Evolutionary conservation across 768 basidiomycete genomes (phyloP), one percentile per base, ranked within the genome.

Genomic region (Tylopilus rubrobrunneus): DNA sequence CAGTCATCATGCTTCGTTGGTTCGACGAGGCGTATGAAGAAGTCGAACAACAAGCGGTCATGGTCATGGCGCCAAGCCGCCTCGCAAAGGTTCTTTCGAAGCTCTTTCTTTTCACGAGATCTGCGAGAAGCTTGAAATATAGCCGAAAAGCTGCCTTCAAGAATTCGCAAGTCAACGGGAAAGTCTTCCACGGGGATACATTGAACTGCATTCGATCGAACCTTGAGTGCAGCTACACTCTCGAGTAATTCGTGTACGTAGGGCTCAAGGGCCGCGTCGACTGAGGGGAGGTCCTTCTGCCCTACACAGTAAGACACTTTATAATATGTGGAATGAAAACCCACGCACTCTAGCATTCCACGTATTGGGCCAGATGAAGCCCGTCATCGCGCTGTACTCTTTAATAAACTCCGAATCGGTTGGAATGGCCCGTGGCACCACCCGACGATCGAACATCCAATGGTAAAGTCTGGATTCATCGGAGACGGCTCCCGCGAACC

Each of bases 401-500:
- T 55, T 39, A 10, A 31, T 17, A 28, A 57, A 57, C 1, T 41
- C 39, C 5, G 15, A 23, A 49, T 55, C 52, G 5, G 40, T 46
- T 41, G 52, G 34, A 12, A 56, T 25, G 3, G 40, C 45, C 39
- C 46, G 56, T 5, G 56, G 56, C 15, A 45, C 36, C 9, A 56
- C 51, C 14, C 29, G 51, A 21, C 55, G 55, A 40, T 56, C 55
- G 4, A 56, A 56, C 55, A 56, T 56, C 55, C 55, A 56, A 5
- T 37, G 47, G 47, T 48, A 56, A 21, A 56, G 25, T 12, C 55
- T 19, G 19, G 34, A 1, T 7, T 56, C 50, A 7, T 43, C 25
- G 5, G 25, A 25, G 25, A 25, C 25, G 25, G n/a, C 8, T 45
- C n/a, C 55, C 17, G 51, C 55, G 45, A 57, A 57, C 25, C 52